Base-by-base conservation (phyloP, 139 green algal genomes). In the Picochlorum sp. region DNA sequence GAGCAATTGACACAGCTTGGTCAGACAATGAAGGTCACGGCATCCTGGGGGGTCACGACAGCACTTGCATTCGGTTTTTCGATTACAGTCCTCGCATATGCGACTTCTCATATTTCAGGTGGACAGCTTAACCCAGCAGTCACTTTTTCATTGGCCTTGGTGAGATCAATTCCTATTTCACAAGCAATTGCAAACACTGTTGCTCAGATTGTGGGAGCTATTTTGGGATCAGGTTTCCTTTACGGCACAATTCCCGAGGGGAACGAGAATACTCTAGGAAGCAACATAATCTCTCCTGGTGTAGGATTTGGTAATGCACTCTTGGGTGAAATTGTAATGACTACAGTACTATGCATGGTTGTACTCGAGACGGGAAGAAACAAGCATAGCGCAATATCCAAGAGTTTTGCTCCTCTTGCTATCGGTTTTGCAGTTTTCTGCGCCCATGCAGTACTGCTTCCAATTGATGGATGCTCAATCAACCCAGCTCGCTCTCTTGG, bases 401-500 rank as follows among this genome's bases (percentile, higher is more conserved):
- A 45, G 14, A 37, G 26, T 16, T 34, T 66, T 21, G 71, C 64
- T 13, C 70, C 70, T 9, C 28, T 77, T 34, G 70, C 70, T 24
- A 77, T 77, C 24, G 69, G 70, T 28, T 77, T 77, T 63, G 70
- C 70, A 7, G 70, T 77, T 6, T 77, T 72, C 34, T 68, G 56
- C 50, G 70, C 63, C 30, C 70, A 77, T 45, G 70, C 70, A 6
- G 67, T 72, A 23, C 50, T 72, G 38, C 45, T 72, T 24, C 64
- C 70, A 6, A 71, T 76, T 20, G 70, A 76, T 63, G 70, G 66
- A 18, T 76, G 67, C 50, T 71, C 61, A 50, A 78, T 82, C 64
- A 83, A 82, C 68, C 76, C 76, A n/a, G 76, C 76, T 9, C 69
- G 76, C 13, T 64, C 30, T 24, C 47, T 83, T 41, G 76, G 76